These are phyloP conservation scores for Tuber indicum DNA, from an alignment of 495 filamentous ascomycete genomes.

Conservation along the genomic window DNA sequence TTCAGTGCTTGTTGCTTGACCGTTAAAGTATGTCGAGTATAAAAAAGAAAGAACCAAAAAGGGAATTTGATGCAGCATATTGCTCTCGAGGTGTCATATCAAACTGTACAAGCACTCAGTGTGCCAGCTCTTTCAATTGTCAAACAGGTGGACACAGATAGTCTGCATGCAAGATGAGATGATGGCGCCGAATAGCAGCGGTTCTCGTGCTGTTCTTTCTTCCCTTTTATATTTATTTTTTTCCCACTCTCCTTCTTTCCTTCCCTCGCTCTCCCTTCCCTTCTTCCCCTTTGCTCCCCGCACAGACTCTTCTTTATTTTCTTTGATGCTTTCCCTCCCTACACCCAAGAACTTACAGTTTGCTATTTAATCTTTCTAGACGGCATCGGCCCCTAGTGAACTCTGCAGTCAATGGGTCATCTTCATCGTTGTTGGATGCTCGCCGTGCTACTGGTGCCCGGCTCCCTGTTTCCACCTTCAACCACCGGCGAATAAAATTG, in stretches of 20 bases:
- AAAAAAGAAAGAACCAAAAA: neutral
- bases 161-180: slow-evolving; percentile 3
- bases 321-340: neutral
- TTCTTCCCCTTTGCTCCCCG: neutral
- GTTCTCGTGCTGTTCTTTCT: slow-evolving; percentile 2
- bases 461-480: neutral
- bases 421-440: neutral
- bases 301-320: neutral
- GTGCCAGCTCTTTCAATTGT: neutral
- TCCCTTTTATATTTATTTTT: neutral
- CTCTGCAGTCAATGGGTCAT: slow-evolving; percentile 2
- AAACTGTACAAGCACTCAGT: neutral
- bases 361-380: slow-evolving; percentile 6
- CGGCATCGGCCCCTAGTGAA: neutral
- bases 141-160: neutral
- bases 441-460: neutral
- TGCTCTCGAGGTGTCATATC: neutral
- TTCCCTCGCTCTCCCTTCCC: neutral
- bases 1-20: neutral
- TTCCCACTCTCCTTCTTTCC: neutral
- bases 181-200: neutral
- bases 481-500: neutral
- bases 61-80: neutral
- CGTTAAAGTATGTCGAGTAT: neutral
- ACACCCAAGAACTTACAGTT: neutral